Evolutionary conservation across 108 stramenopile species (phyloP).

Genomic region (Skeletonema costatum): DNA sequence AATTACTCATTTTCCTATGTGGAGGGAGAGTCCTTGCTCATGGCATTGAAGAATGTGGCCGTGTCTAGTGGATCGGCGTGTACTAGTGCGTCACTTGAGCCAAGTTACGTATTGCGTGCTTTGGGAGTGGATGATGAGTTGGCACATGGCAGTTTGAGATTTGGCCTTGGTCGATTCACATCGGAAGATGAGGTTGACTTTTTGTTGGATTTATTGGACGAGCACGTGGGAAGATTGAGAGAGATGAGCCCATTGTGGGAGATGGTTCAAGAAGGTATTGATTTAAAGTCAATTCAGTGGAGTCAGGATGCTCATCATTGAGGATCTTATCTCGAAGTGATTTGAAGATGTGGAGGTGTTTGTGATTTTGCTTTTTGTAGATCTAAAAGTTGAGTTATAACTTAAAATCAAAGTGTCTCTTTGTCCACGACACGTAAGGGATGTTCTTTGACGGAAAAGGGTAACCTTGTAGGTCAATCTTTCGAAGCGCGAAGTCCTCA

Average conservation of each 20-base stretch:
- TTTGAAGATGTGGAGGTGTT: background rate
- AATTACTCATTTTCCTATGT: constrained; percentile 99
- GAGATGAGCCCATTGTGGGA: constrained; percentile 99
- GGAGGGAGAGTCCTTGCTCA: constrained; percentile 96
- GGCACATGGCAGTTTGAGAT: constrained; percentile 96
- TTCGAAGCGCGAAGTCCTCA: constrained; percentile 10
- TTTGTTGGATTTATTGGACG: constrained; percentile 89
- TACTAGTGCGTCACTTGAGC: constrained; percentile 97
- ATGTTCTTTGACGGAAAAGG: constrained; percentile 6
- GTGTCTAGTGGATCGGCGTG: constrained; percentile 97
- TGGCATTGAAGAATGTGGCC: constrained; percentile 99
- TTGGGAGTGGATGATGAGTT: constrained; percentile 98
- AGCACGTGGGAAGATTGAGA: constrained; percentile 92
- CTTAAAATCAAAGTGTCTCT: background rate
- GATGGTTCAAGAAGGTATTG: constrained; percentile 99
- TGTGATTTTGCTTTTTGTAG: background rate
- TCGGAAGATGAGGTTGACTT: constrained; percentile 97
- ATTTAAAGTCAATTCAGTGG: constrained; percentile 98
- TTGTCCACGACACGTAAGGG: constrained; percentile 6
- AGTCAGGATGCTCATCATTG: constrained; percentile 91
- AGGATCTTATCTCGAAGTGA: background rate
- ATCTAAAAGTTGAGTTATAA: background rate
- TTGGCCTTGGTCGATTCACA: constrained; percentile 97
- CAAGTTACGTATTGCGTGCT: constrained; percentile 98
- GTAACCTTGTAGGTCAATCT: constrained; percentile 10